These are phyloP conservation scores for Ochetophila trinervis DNA, from an alignment of 306 rosid species.

Conservation along the genomic window DNA sequence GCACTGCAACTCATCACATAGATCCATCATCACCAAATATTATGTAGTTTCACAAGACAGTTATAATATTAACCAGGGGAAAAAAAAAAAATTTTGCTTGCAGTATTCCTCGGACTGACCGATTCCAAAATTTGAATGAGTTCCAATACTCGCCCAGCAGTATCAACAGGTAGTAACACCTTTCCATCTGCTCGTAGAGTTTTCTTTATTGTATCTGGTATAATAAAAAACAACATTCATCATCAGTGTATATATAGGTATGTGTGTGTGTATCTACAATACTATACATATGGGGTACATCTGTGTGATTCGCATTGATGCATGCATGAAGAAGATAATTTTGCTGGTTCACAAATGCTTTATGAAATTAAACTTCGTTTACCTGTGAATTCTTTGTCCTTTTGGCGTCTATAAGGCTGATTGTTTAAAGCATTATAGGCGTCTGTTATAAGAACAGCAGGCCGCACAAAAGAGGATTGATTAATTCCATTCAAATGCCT, in stretches of 20 bases:
- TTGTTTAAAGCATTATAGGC: conserved; percentile 96
- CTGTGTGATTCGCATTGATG: background rate
- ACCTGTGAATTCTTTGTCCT: conserved; percentile 97
- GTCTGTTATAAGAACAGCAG: conserved; percentile 96
- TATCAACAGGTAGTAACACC: conserved; percentile 83
- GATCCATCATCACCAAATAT: conserved; percentile 24
- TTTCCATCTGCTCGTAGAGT: conserved; percentile 84
- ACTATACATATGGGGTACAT: background rate
- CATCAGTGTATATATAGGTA: background rate
- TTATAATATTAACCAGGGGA: background rate
- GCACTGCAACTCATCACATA: conserved; percentile 59
- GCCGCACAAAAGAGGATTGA: conserved; percentile 80
- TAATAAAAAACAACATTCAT: conserved; percentile 19
- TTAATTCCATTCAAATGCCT: conserved; percentile 97
- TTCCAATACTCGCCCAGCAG: conserved; percentile 87
- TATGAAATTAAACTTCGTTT: background rate
- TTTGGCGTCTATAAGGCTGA: conserved; percentile 91
- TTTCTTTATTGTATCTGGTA: conserved; percentile 71
- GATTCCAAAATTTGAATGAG: conserved; percentile 79
- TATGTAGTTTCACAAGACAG: background rate
- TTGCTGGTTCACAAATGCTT: background rate
- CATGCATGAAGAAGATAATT: background rate
- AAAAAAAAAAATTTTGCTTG: background rate
- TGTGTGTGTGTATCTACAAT: too few species aligned
- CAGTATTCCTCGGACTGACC: conserved; percentile 45